Base-by-base conservation (phyloP, 2,329 filamentous ascomycete species). In the Sarocladiaceae sp. region DNA sequence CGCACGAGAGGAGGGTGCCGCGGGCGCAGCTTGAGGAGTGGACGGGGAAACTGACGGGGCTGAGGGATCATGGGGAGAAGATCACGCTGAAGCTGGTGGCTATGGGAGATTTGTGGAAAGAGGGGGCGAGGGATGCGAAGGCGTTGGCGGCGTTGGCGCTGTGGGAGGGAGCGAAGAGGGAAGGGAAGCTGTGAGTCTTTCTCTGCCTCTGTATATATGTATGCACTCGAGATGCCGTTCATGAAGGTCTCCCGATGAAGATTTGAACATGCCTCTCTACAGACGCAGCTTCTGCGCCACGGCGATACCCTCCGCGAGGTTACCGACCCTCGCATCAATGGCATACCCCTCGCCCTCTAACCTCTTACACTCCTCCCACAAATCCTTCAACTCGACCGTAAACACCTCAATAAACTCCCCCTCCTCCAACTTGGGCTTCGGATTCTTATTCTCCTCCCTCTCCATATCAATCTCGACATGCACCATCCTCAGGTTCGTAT, bases 341-440 rank as follows among this genome's bases (percentile, higher is more conserved):
- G 83, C 86, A 61, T 78, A 89, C 0, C 87, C 87, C 50, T 88
- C 69, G 2, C 67, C 66, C 57, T 89, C 85, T 1, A 89, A 68
- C 50, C 62, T 73, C 59, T 79, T 78, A 57, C 82, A 82, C 57
- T 84, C 80, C 0, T 72, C 72, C 67, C 83, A 88, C 31, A 91
- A 61, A 12, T 73, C 67, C 16, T 63, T 67, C 33, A 91, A 58
- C 5, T 80, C 82, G 6, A 88, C 72, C 7, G 76, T 78, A 55
- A 91, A 90, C 26, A 82, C 82, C 59, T 90, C 85, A 56, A 91
- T 90, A 58, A 89, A 90, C 64, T 91, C 86, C 50, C 80, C 83
- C 20, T 89, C 85, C 58, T 91, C 85, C 6, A 90, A 70, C 57
- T 84, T 67, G 0, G 85, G 81, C 59, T 80, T 72, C 1, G 78